Conservation (phyloP, 345 rosid species). For the Lumnitzera racemosa region DNA sequence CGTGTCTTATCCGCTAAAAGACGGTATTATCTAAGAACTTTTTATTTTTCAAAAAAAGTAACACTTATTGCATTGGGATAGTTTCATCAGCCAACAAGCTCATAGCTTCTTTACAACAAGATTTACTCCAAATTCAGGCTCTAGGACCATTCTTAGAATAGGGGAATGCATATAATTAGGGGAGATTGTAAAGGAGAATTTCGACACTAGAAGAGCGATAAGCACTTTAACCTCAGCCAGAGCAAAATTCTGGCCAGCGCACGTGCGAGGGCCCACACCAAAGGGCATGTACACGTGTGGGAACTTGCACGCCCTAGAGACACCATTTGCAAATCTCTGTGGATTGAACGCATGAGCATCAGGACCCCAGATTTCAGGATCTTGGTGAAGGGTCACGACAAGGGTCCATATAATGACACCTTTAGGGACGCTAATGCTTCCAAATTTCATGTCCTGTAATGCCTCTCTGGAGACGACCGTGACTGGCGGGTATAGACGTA, state of each 20-base stretch:
- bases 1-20: no score
- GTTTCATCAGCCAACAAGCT: not conserved
- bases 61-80: no score
- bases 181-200: conserved; percentile 20
- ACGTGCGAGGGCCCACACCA: conserved; percentile 23
- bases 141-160: conserved; percentile 14
- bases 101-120: conserved; percentile 11
- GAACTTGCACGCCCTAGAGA: conserved; percentile 28
- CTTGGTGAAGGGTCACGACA: conserved; percentile 15
- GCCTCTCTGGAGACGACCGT: conserved; percentile 10
- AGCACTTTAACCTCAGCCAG: conserved; percentile 26
- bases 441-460: conserved; percentile 17
- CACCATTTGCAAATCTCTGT: conserved; percentile 25
- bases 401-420: conserved; percentile 17
- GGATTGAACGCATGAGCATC: conserved; percentile 45
- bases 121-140: conserved; percentile 14
- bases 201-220: conserved; percentile 18
- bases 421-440: conserved; percentile 27
- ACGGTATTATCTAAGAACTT: no score
- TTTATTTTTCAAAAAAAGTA: no score
- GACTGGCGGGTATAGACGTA: conserved; percentile 21
- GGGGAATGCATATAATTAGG: conserved; percentile 29
- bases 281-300: conserved; percentile 27
- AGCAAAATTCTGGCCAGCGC: conserved; percentile 32
- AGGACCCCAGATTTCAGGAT: conserved; percentile 31